phyloP scores from a whole-genome alignment of 768 basidiomycete genomes.

The Saitozyma sp. region DNA sequence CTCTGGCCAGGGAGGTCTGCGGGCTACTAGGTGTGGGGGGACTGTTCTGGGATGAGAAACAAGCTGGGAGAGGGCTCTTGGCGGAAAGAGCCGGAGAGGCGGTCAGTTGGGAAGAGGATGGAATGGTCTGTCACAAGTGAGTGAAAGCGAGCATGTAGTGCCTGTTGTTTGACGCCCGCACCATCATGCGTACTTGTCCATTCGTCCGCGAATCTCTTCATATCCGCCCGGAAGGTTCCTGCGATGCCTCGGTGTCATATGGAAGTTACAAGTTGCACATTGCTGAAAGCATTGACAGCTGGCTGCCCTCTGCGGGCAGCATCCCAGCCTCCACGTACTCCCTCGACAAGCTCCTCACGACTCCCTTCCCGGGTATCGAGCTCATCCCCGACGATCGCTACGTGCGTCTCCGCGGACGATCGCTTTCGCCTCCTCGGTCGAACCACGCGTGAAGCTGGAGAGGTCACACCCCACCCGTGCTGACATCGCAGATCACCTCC shows the following conservation, averaged over 20 bases:
- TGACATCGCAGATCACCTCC: slow-evolving; percentile 21
- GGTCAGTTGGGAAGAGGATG: slow-evolving; percentile 37
- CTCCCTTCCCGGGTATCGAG: slow-evolving; percentile 15
- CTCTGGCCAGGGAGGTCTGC: slow-evolving; percentile 12
- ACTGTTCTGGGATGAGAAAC: slow-evolving; percentile 21
- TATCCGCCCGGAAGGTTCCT: too few species aligned
- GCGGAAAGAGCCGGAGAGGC: slow-evolving; percentile 10
- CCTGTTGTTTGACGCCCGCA: too few species aligned
- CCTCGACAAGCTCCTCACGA: slow-evolving; percentile 20
- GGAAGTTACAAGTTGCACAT: background rate
- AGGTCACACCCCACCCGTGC: background rate
- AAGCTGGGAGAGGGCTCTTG: slow-evolving; percentile 19
- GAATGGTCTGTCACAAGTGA: slow-evolving; percentile 31
- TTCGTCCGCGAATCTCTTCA: background rate
- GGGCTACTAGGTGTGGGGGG: slow-evolving; percentile 11
- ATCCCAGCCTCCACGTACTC: slow-evolving; percentile 32
- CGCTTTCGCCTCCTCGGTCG: background rate
- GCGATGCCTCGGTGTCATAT: background rate
- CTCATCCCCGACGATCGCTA: slow-evolving; percentile 29
- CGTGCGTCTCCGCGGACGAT: slow-evolving; percentile 13
- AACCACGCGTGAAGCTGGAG: background rate
- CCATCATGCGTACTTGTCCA: too few species aligned
- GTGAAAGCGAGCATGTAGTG: background rate
- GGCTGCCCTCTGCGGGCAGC: slow-evolving; percentile 20
- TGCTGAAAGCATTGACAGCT: slow-evolving; percentile 14